Percentiles rank a stretch among this genome's conserved stretches.
Conservation (phyloP, 306 rosid genomes). For the Ceratonia siliqua region DNA sequence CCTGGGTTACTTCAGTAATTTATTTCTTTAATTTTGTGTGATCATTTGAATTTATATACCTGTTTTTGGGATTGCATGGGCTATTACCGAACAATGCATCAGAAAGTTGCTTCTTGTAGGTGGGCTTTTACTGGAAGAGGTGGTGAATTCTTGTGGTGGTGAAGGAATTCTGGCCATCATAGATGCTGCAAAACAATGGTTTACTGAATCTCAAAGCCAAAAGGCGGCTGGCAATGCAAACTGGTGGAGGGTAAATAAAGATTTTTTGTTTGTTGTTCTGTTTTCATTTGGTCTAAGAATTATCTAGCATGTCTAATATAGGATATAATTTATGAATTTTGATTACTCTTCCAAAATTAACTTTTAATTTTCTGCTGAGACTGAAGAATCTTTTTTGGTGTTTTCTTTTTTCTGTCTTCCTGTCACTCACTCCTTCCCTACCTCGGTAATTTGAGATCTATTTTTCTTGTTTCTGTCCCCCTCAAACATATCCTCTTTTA, state of each 20-base stretch:
- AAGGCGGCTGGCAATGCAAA: slow-evolving; percentile 61
- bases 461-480: not conserved
- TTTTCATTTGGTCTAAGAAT: slow-evolving; percentile 7
- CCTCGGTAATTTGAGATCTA: not conserved
- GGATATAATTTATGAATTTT: slow-evolving; percentile 9
- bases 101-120: slow-evolving; percentile 54
- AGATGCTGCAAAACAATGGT: slow-evolving; percentile 65
- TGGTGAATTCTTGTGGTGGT: slow-evolving; percentile 54
- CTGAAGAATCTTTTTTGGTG: not conserved
- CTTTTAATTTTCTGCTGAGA: slow-evolving; percentile 15
- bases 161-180: slow-evolving; percentile 72
- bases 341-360: not conserved
- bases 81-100: not conserved
- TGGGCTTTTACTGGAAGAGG: slow-evolving; percentile 82
- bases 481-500: slow-evolving; percentile 21
- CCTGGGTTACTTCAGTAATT: not conserved
- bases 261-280: slow-evolving; percentile 9
- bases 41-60: not conserved
- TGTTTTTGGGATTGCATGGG: not conserved
- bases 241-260: slow-evolving; percentile 90
- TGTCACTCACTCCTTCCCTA: not conserved
- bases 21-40: slow-evolving; percentile 21
- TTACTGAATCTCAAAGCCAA: slow-evolving; percentile 67
- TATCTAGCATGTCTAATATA: slow-evolving; percentile 11
- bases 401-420: slow-evolving; percentile 14